A percentile compares a stretch with the other conserved stretches of the same genome.
Evolutionary conservation across 2,329 filamentous ascomycete genomes (phyloP).

Genomic region (Aspergillus pseudoterreus): DNA sequence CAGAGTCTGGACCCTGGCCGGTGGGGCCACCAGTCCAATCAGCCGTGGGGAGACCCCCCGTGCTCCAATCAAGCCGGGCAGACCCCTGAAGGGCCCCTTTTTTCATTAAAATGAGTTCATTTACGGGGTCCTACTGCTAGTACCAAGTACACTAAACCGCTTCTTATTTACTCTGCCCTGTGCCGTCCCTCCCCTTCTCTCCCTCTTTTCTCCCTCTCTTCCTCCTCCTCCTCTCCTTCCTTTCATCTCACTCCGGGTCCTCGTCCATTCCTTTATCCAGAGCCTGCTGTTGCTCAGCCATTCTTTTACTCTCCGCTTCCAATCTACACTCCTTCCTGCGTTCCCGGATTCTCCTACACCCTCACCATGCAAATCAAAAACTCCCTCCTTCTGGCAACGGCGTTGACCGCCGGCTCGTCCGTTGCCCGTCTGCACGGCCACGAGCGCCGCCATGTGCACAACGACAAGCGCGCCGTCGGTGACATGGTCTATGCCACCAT

Average conservation of each 20-base stretch:
- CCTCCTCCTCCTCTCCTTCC: conserved; percentile 2
- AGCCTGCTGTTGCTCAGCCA: conserved; percentile 4
- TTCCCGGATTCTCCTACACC: conserved; percentile 4
- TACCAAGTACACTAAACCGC: not conserved
- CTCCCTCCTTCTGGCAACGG: conserved; percentile 32
- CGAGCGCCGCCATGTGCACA: conserved; percentile 35
- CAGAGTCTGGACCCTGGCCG: not conserved
- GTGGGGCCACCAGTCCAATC: conserved; percentile 21
- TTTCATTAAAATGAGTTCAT: conserved; percentile 14
- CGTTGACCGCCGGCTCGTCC: conserved; percentile 34
- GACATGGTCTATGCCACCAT: conserved; percentile 32
- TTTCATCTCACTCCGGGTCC: conserved; percentile 5
- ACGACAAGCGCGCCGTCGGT: conserved; percentile 30
- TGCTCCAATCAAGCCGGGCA: not conserved
- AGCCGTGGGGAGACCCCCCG: not conserved
- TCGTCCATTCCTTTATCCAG: conserved; percentile 14
- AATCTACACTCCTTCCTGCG: conserved; percentile 3
- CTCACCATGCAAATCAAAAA: conserved; percentile 38
- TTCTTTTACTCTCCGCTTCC: conserved; percentile 1
- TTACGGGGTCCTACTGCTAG: conserved; percentile 1
- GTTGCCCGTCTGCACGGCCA: conserved; percentile 37
- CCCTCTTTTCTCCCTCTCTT: conserved; percentile 4
- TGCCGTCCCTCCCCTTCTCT: conserved; percentile 1
- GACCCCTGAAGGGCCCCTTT: conserved; percentile 20
- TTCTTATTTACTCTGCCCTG: conserved; percentile 1